Conservation (phyloP, 305 asterid species). For the Fraxinus baroniana region DNA sequence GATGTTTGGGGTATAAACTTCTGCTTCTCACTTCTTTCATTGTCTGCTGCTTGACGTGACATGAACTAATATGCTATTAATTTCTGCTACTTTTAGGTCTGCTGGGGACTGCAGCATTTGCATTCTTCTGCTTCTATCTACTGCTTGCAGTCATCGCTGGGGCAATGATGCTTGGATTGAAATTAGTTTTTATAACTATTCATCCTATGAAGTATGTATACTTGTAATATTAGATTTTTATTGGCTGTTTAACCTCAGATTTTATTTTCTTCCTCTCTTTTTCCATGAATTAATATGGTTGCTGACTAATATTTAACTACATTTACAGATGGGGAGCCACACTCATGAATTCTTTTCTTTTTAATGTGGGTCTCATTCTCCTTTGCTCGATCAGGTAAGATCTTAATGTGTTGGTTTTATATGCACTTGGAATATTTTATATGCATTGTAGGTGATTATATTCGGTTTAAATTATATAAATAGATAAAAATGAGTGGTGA, state of each 20-base stretch:
- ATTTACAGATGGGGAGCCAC: conserved; percentile 95
- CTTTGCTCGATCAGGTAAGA: conserved; percentile 92
- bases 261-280: conserved; percentile 4
- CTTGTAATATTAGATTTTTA: background rate
- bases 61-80: background rate
- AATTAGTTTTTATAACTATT: conserved; percentile 76
- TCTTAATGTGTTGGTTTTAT: conserved; percentile 14
- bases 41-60: conserved; percentile 1
- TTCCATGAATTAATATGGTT: conserved; percentile 13
- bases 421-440: conserved; percentile 1
- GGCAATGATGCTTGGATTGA: conserved; percentile 95
- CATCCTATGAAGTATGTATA: conserved; percentile 86
- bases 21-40: conserved; percentile 14
- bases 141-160: conserved; percentile 96
- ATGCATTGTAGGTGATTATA: background rate
- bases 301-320: conserved; percentile 29
- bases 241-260: conserved; percentile 5
- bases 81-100: conserved; percentile 64
- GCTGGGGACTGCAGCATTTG: conserved; percentile 94
- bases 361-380: conserved; percentile 96
- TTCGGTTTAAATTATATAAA: too few relatives aligned
- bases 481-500: background rate
- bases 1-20: conserved; percentile 74
- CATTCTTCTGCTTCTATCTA: conserved; percentile 98
- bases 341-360: conserved; percentile 95